Percentiles rank a stretch among this genome's conserved stretches.
Evolutionary conservation across 306 rosid species (phyloP).

Genomic region (Parietaria judaica): DNA sequence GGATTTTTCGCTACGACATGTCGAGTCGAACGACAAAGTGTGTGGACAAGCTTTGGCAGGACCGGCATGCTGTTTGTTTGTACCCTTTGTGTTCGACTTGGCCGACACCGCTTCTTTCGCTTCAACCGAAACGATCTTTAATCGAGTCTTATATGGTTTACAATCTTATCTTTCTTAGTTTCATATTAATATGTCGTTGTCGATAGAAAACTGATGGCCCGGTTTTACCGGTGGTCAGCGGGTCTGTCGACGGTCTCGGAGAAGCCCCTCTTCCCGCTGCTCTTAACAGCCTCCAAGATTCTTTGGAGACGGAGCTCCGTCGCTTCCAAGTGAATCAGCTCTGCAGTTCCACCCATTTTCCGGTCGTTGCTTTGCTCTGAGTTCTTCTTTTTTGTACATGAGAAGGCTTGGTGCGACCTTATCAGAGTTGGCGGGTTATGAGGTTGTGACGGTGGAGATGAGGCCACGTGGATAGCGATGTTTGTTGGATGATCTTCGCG

Average conservation of each 20-base stretch:
- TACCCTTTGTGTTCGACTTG: too few species aligned
- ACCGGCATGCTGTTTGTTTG: too few species aligned
- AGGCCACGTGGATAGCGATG: constrained; percentile 37
- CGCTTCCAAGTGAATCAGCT: constrained; percentile 61
- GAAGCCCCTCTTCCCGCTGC: constrained; percentile 65
- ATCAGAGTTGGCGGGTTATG: neutral
- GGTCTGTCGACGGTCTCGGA: constrained; percentile 49
- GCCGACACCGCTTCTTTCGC: too few species aligned
- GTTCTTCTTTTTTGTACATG: neutral
- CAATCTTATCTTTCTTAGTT: too few species aligned
- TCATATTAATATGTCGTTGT: too few species aligned
- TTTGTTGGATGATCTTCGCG: constrained; percentile 25
- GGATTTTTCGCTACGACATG: too few species aligned
- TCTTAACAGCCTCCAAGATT: constrained; percentile 6
- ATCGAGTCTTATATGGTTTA: too few species aligned
- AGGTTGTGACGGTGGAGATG: constrained; percentile 14
- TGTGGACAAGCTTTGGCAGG: too few species aligned
- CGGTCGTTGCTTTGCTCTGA: neutral
- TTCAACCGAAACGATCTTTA: too few species aligned
- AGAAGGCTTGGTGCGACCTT: constrained; percentile 4
- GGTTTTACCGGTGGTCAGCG: too few species aligned
- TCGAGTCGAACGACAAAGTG: too few species aligned
- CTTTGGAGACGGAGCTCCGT: constrained; percentile 52
- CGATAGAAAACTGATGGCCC: too few species aligned
- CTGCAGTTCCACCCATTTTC: constrained; percentile 17